Conservation (phyloP, 192 early-diverging fungal genomes). For the Linnemannia hyalina region DNA sequence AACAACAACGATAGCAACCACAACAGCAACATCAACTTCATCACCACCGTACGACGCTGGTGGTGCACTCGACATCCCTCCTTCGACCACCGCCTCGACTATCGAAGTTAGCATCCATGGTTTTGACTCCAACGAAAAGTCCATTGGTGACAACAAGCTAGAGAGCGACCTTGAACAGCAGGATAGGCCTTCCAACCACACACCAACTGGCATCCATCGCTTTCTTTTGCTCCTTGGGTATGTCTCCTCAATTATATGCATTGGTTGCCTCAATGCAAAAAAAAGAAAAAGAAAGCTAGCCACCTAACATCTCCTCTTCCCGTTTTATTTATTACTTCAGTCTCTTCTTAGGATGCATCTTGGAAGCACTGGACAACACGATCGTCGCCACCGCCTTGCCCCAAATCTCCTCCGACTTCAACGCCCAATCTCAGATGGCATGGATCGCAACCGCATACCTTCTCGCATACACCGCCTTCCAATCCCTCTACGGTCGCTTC, state of each 20-base stretch:
- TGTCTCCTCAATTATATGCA: background rate
- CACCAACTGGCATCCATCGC: background rate
- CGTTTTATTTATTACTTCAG: conserved; percentile 12
- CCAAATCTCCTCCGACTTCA: conserved; percentile 79
- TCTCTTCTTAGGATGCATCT: conserved; percentile 75
- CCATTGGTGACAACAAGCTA: too few relatives aligned
- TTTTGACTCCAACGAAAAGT: background rate
- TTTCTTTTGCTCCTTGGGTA: background rate
- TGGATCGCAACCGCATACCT: conserved; percentile 90
- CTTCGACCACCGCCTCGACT: background rate
- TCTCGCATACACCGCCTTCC: conserved; percentile 74
- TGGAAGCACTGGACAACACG: conserved; percentile 83
- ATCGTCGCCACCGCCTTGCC: conserved; percentile 85
- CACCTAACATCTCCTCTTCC: background rate
- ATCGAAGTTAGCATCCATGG: background rate
- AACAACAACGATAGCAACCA: background rate
- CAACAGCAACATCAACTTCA: background rate
- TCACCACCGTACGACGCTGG: background rate
- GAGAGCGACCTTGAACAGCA: background rate
- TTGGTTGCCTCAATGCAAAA: background rate
- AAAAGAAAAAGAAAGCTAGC: background rate
- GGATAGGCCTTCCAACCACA: background rate
- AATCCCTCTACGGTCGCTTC: conserved; percentile 85
- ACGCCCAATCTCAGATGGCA: conserved; percentile 70
- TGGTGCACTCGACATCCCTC: background rate